Base-by-base conservation (phyloP, 129 eudicot species). In the Flaveria robusta region DNA sequence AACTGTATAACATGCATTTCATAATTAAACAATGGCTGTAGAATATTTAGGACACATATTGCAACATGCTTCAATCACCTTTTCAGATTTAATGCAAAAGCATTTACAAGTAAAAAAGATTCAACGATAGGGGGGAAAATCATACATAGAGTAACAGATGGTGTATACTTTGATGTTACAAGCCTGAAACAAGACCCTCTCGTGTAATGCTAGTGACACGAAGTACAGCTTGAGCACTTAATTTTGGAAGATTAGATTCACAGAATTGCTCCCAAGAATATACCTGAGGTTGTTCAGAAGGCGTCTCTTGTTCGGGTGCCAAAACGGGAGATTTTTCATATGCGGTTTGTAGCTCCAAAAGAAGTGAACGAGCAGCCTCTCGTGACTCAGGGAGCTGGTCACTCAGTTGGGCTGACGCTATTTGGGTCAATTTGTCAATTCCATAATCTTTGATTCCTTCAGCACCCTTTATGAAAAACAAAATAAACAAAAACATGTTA, bases 311-410 rank as follows among this genome's bases (percentile, higher is more conserved):
- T 52, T 79, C 71, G 60, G 88, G 72, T 19, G 70, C 72, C 13
- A 79, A 70, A 74, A 71, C 39, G 1, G 79, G 89, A 11, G 86
- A 77, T 78, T 87, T 91, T 41, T 81, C 83, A 19, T 91, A 85
- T 9, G 84, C 75, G 1, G 77, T 75, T 59, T 85, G 89, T 68
- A 91, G 81, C 75, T 91, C 89, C 78, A 83, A 74, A 26, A 91
- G 70, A 20, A 91, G 96, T 20, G 85, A 66, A 42, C 97, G 96
- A 75, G 97, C 96, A 75, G 92, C 90, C 50, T 91, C 97, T 42
- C 97, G 89, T 8, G 97, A 91, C 76, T 88, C 97, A 1, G 97
- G 97, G 71, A 91, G 92, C 86, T 87, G 87, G 85, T 91, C 97
- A 37, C 92, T 91, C 24, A 91, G 86, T 72, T 91, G 97, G 29